phyloP scores from a whole-genome alignment of 2,329 filamentous ascomycete species.

The Penicillium sp. region DNA sequence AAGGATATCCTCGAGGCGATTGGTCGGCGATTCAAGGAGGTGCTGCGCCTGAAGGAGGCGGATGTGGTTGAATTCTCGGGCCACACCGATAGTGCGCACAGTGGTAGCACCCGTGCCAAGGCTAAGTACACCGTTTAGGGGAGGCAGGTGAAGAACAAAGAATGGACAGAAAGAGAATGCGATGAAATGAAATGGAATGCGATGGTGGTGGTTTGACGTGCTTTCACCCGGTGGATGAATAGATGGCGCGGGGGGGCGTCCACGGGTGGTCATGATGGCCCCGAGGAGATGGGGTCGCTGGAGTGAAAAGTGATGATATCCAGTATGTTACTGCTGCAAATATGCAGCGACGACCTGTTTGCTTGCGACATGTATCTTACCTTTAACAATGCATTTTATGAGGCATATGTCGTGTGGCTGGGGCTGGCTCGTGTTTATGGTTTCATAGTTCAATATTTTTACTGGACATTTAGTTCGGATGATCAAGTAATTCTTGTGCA shows the following conservation, averaged over 20 bases:
- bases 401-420: slow-evolving; percentile 20
- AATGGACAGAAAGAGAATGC: slow-evolving; percentile 21
- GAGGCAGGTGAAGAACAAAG: background rate
- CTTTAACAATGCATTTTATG: slow-evolving; percentile 36
- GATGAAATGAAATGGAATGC: background rate
- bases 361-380: slow-evolving; percentile 38
- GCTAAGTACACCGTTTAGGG: slow-evolving; percentile 83
- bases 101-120: slow-evolving; percentile 92
- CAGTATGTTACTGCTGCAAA: slow-evolving; percentile 24
- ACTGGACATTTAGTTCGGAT: background rate
- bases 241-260: background rate
- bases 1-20: slow-evolving; percentile 83
- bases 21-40: slow-evolving; percentile 89
- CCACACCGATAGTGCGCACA: slow-evolving; percentile 90
- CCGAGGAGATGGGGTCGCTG: slow-evolving; percentile 11
- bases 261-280: slow-evolving; percentile 20
- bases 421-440: slow-evolving; percentile 6
- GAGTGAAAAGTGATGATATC: slow-evolving; percentile 25
- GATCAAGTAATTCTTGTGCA: too few relatives aligned
- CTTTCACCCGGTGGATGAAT: slow-evolving; percentile 1
- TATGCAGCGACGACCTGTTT: slow-evolving; percentile 33
- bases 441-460: background rate
- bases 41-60: slow-evolving; percentile 74
- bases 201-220: background rate
- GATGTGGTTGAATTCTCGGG: slow-evolving; percentile 94